Evolutionary conservation across 73 alveolate genomes (phyloP).

Genomic region (Tetrahymena elliotti): DNA sequence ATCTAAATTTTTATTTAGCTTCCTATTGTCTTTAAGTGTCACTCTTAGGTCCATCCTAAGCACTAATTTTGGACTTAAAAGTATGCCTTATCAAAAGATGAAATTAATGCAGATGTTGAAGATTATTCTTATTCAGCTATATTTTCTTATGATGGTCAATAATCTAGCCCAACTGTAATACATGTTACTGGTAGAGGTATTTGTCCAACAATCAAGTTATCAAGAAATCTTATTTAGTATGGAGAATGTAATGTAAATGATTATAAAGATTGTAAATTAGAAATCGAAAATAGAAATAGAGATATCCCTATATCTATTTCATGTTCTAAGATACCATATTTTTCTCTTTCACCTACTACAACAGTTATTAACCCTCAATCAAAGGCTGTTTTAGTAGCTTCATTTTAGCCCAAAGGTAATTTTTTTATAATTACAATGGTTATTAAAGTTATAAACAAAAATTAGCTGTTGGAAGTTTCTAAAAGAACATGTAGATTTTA

Average conservation of each 20-base stretch:
- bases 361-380: conserved; percentile 85
- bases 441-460: background rate
- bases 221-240: conserved; percentile 64
- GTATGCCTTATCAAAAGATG: conserved; percentile 54
- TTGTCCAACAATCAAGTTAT: conserved; percentile 86
- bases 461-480: conserved; percentile 74
- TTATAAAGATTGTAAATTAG: conserved; percentile 76
- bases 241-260: conserved; percentile 90
- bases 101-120: conserved; percentile 52
- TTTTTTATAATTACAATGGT: background rate
- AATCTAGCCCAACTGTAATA: conserved; percentile 75
- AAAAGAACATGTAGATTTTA: conserved; percentile 59
- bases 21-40: conserved; percentile 80
- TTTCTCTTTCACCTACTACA: conserved; percentile 79
- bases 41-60: conserved; percentile 46
- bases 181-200: conserved; percentile 94
- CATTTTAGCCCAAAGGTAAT: conserved; percentile 86
- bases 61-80: conserved; percentile 42
- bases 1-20: background rate
- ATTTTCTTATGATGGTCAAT: conserved; percentile 47
- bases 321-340: conserved; percentile 87
- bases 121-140: conserved; percentile 70
- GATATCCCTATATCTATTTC: conserved; percentile 84
- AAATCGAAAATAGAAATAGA: conserved; percentile 85
- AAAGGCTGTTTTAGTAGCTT: conserved; percentile 74